A percentile compares a stretch with the other conserved stretches of the same genome.
phyloP scores from a whole-genome alignment of 306 rosid species.

The Amphicarpaea edgeworthii region DNA sequence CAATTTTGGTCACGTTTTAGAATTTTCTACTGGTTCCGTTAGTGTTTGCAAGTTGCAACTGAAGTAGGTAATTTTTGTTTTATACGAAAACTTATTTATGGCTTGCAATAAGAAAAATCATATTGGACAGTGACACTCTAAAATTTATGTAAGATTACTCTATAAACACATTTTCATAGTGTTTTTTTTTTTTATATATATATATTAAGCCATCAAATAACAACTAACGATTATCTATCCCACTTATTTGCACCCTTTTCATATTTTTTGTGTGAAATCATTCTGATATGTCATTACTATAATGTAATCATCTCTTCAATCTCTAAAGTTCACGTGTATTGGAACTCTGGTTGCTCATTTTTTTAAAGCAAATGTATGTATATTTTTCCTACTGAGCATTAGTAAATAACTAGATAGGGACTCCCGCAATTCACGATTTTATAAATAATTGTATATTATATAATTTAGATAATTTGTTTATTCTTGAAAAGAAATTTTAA shows the following conservation, averaged over 20 bases:
- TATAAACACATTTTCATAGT: constrained; percentile 1
- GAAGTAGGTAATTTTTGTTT: constrained; percentile 40
- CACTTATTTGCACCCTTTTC: constrained; percentile 29
- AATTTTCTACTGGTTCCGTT: constrained; percentile 24
- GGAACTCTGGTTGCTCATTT: constrained; percentile 20
- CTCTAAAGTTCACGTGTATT: neutral
- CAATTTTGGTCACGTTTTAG: constrained; percentile 43
- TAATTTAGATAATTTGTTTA: no score
- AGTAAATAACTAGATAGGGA: no score
- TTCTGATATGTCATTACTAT: constrained; percentile 21
- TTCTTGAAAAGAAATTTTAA: no score
- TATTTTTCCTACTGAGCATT: neutral
- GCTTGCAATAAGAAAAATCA: neutral
- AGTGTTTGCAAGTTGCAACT: constrained; percentile 31
- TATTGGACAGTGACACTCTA: neutral
- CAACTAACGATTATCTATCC: neutral
- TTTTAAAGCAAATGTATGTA: constrained; percentile 23
- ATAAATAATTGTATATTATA: no score
- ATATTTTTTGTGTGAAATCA: constrained; percentile 5
- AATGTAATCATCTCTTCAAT: constrained; percentile 27
- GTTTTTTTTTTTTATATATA: constrained; percentile 1
- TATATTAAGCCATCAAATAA: constrained; percentile 7
- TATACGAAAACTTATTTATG: constrained; percentile 28
- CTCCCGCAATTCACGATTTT: no score
- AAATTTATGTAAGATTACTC: neutral